A percentile compares a stretch with the other conserved stretches of the same genome.
Conservation (phyloP, 257 asterid genomes). For the Solanum lycopersicoides region DNA sequence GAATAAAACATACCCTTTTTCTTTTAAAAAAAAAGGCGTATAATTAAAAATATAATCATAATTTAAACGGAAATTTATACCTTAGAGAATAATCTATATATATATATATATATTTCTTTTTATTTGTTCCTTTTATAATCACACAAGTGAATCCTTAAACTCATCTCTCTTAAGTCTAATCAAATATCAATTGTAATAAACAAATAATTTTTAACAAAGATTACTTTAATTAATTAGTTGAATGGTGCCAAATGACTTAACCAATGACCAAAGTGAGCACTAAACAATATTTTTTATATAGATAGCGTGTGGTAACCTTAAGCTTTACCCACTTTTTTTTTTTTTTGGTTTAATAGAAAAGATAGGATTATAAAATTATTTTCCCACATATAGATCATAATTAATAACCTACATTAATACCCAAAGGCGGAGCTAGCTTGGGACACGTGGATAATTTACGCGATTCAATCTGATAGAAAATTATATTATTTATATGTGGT, state of each 20-base stretch:
- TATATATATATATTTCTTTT: no score
- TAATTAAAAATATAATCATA: no score
- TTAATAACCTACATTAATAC: no score
- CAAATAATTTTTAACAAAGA: neutral
- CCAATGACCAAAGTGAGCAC: neutral
- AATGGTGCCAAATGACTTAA: neutral
- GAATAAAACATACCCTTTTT: neutral
- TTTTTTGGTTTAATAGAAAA: neutral
- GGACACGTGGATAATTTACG: fast-evolving
- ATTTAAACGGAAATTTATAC: no score
- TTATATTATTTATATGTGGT: no score
- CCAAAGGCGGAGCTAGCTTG: no score
- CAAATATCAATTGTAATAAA: neutral
- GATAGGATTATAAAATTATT: neutral
- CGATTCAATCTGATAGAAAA: no score
- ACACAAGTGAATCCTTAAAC: neutral
- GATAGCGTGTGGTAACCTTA: neutral
- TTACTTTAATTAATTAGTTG: neutral
- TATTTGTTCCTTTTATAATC: neutral
- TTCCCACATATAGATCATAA: neutral
- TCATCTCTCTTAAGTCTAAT: neutral
- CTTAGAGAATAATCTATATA: no score
- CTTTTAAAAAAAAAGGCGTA: no score
- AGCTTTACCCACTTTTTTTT: neutral
- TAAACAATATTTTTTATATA: neutral